Conservation (phyloP, 345 rosid genomes). For the Gossypium stocksii region DNA sequence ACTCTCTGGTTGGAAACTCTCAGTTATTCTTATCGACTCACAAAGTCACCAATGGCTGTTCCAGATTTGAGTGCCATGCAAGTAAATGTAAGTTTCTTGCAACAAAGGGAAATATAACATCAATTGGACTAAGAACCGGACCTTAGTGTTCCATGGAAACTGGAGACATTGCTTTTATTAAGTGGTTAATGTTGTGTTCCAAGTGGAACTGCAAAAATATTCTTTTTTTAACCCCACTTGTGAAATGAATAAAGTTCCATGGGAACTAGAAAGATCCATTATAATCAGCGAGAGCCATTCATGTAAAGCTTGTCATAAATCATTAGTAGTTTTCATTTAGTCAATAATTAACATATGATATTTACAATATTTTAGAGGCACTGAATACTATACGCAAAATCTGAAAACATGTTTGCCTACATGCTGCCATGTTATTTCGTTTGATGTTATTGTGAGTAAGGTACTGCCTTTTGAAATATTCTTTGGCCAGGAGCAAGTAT, state of each 20-base stretch:
- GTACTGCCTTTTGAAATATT: slow-evolving; percentile 60
- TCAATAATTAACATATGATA: slow-evolving; percentile 18
- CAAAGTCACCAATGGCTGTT: no score
- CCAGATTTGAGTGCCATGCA: no score
- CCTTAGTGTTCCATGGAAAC: slow-evolving; percentile 16
- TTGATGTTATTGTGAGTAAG: slow-evolving; percentile 39
- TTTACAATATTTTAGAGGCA: slow-evolving; percentile 25
- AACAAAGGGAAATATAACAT: no score
- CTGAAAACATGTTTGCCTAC: slow-evolving; percentile 23
- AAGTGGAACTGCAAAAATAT: not conserved
- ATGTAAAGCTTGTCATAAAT: not conserved
- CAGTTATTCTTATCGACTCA: no score
- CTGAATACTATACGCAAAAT: slow-evolving; percentile 14
- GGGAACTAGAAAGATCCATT: not conserved
- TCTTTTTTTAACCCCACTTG: no score
- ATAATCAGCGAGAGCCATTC: not conserved
- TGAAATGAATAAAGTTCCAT: no score
- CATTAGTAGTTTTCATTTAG: slow-evolving; percentile 10
- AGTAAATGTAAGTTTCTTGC: no score
- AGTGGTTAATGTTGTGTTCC: not conserved
- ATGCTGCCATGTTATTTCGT: slow-evolving; percentile 11
- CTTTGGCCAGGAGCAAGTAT: slow-evolving; percentile 92
- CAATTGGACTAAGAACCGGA: slow-evolving; percentile 2
- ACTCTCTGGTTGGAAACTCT: no score
- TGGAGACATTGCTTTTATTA: slow-evolving; percentile 5